phyloP scores from a whole-genome alignment of 139 green algal genomes.

The Picochlorum sp. region DNA sequence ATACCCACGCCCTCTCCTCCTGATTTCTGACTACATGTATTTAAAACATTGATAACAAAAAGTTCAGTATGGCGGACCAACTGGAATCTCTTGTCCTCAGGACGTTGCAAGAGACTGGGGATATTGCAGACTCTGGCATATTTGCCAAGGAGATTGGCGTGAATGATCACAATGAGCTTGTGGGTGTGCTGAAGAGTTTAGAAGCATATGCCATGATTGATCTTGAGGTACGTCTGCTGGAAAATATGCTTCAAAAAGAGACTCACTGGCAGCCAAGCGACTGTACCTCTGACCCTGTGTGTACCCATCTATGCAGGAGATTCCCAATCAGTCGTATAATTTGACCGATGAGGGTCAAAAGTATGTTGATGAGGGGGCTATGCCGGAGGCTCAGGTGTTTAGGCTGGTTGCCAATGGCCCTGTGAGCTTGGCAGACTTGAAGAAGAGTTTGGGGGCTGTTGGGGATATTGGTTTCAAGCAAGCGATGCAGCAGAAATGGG shows the following conservation, averaged over 20 bases:
- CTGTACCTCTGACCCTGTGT: not conserved
- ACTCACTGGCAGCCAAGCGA: constrained; percentile 1
- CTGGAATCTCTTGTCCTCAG: not conserved
- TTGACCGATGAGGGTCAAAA: constrained; percentile 70
- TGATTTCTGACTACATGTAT: not conserved
- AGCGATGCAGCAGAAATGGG: constrained; percentile 82
- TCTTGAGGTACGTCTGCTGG: constrained; percentile 43
- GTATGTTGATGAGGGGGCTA: constrained; percentile 54
- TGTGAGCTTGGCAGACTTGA: constrained; percentile 64
- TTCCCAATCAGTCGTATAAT: constrained; percentile 50
- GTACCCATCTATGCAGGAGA: constrained; percentile 42
- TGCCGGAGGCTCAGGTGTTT: constrained; percentile 84
- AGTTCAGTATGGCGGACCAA: not conserved
- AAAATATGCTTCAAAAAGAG: not conserved
- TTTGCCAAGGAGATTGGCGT: constrained; percentile 39
- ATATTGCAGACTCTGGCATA: constrained; percentile 60
- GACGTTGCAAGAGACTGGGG: constrained; percentile 3
- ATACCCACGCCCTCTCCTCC: not conserved
- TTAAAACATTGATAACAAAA: not conserved
- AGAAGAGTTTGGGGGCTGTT: constrained; percentile 45
- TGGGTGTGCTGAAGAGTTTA: constrained; percentile 79
- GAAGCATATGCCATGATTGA: constrained; percentile 65
- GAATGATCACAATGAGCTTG: constrained; percentile 61
- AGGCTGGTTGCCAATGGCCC: constrained; percentile 57
- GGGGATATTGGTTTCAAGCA: constrained; percentile 86